Conservation (phyloP, 345 rosid genomes). For the Bruguiera gymnorhiza region DNA sequence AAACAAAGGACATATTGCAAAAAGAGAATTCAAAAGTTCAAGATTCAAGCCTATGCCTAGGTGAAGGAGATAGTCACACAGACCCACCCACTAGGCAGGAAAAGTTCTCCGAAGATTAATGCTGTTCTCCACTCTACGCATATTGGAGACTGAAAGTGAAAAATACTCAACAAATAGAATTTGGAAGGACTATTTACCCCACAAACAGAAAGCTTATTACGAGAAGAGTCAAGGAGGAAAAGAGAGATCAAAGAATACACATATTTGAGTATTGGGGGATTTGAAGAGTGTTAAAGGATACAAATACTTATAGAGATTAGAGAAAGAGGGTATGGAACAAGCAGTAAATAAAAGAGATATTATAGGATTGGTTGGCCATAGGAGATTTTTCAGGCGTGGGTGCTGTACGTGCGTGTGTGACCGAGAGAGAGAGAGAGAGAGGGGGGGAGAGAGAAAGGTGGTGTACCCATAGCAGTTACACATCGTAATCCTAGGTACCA, state of each 20-base stretch:
- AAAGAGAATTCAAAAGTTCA: conserved; percentile 1
- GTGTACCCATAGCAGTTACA: conserved; percentile 45
- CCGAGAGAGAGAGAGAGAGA: conserved; percentile 18
- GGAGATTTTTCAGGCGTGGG: conserved; percentile 23
- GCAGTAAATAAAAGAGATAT: conserved; percentile 22
- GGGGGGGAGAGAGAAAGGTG: conserved; percentile 22
- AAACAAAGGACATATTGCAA: background rate
- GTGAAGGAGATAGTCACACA: conserved; percentile 15
- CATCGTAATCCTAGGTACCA: conserved; percentile 55
- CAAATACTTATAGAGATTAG: conserved; percentile 26
- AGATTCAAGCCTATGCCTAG: conserved; percentile 6
- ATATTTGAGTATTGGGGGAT: background rate
- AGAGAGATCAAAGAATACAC: background rate
- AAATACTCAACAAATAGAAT: background rate
- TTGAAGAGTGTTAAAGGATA: conserved; percentile 17
- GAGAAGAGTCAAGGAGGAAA: background rate
- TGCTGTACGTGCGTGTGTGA: background rate
- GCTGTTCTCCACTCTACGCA: too few species aligned
- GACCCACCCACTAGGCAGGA: conserved; percentile 16
- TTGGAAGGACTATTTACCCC: background rate
- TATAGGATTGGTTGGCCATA: conserved; percentile 28
- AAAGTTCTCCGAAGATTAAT: conserved; percentile 1
- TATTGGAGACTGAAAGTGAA: background rate
- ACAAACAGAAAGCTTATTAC: background rate
- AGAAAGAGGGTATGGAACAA: conserved; percentile 1